Percentiles rank a stretch among this genome's conserved stretches.
Evolutionary conservation across 2,329 filamentous ascomycete species (phyloP).

Genomic region (Cucurbitaria berberidis): DNA sequence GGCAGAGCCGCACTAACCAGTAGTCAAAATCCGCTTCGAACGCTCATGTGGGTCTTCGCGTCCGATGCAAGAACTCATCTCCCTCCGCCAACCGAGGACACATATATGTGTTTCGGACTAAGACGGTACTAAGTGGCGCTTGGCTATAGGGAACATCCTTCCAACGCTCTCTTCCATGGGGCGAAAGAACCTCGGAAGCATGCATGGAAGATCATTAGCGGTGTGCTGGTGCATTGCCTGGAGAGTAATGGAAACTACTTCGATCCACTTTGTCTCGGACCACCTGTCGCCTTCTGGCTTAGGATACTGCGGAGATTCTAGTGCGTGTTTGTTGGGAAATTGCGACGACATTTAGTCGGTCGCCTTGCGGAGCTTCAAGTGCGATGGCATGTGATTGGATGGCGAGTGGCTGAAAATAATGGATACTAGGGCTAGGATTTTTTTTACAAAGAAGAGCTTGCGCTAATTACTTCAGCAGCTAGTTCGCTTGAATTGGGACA

Average conservation of each 20-base stretch:
- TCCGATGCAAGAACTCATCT: neutral
- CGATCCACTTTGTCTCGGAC: slow-evolving; percentile 1
- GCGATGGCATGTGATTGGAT: slow-evolving; percentile 6
- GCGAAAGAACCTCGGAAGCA: neutral
- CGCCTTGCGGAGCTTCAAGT: neutral
- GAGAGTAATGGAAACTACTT: slow-evolving; percentile 2
- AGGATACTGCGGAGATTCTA: neutral
- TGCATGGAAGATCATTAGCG: neutral
- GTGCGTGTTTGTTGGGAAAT: slow-evolving; percentile 10
- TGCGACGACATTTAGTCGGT: neutral
- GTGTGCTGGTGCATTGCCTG: neutral
- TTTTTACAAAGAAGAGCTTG: neutral
- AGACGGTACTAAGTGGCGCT: neutral
- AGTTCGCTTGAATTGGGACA: too few relatives aligned
- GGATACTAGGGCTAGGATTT: neutral
- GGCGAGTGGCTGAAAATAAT: neutral
- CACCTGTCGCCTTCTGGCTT: neutral
- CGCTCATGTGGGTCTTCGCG: neutral
- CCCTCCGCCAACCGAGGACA: neutral
- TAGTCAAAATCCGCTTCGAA: neutral
- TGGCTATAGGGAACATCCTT: neutral
- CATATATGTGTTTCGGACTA: too few relatives aligned
- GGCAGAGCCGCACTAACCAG: slow-evolving; percentile 2
- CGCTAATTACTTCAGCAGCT: too few relatives aligned
- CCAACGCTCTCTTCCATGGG: neutral